These are phyloP conservation scores for Skeletonema grethae DNA, from an alignment of 108 stramenopile species.

Conservation along the genomic window DNA sequence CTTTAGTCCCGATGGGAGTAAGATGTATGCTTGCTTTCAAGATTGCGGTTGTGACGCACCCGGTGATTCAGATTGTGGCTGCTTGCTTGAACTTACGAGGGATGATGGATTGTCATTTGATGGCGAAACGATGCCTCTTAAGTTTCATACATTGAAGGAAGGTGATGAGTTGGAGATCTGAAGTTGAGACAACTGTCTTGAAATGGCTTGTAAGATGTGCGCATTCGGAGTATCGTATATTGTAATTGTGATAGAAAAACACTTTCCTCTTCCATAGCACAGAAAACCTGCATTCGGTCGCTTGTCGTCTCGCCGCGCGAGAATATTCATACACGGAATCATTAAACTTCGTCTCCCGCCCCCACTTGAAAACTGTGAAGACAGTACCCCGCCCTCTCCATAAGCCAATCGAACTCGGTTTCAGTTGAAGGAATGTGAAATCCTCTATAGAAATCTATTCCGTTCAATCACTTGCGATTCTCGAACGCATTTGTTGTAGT, in stretches of 20 bases:
- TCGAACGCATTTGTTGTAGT: background rate
- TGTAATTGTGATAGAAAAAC: no score
- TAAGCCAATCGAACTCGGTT: background rate
- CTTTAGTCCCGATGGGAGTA: conserved; percentile 63
- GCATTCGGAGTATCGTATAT: no score
- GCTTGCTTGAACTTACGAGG: conserved; percentile 43
- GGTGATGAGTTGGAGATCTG: background rate
- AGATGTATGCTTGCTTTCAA: conserved; percentile 33
- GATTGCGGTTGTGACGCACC: conserved; percentile 35
- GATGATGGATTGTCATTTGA: conserved; percentile 46
- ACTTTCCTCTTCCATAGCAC: no score
- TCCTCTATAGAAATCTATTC: background rate
- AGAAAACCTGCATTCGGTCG: background rate
- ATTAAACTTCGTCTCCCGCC: no score
- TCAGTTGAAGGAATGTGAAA: background rate
- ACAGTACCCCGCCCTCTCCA: no score
- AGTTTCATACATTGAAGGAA: conserved; percentile 19
- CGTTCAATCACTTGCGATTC: background rate
- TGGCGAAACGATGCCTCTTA: conserved; percentile 23
- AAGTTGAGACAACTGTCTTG: no score
- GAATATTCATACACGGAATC: no score
- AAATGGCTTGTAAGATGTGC: no score
- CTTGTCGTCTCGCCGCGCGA: background rate
- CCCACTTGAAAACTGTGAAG: no score
- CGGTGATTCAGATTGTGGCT: conserved; percentile 35